Conservation (phyloP, 352 stramenopile species). For the Nothophytophthora sp. region DNA sequence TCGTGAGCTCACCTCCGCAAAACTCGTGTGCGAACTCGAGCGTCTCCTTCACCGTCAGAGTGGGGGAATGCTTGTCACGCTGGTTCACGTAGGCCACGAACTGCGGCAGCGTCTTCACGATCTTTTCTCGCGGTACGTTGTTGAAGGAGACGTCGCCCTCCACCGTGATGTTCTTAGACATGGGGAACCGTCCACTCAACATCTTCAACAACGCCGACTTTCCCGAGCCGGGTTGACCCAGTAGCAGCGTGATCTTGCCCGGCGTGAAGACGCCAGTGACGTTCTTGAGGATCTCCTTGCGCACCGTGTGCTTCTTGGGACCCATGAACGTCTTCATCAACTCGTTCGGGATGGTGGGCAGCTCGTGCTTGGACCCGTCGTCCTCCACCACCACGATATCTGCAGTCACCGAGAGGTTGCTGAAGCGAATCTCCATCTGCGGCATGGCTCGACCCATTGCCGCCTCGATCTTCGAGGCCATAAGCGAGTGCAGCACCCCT, state of each 20-base stretch:
- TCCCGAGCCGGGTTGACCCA: conserved; percentile 25
- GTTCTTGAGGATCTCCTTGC: conserved; percentile 28
- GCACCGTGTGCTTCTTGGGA: conserved; percentile 16
- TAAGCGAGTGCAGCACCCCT: conserved; percentile 17
- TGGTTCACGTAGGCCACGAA: conserved; percentile 34
- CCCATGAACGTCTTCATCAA: conserved; percentile 19
- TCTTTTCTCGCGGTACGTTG: conserved; percentile 1
- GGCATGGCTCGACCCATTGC: conserved; percentile 24
- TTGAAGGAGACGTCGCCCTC: conserved; percentile 25
- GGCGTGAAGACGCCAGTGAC: conserved; percentile 22
- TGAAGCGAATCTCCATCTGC: conserved; percentile 39
- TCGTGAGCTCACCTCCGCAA: conserved; percentile 10
- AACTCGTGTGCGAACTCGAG: conserved; percentile 23
- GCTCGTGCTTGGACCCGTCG: conserved; percentile 15
- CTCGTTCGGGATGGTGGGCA: conserved; percentile 25
- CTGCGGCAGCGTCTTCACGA: conserved; percentile 23
- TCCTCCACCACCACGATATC: conserved; percentile 14
- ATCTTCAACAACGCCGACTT: conserved; percentile 31
- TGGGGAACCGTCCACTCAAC: conserved; percentile 21
- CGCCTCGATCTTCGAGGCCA: conserved; percentile 15
- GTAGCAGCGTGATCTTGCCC: conserved; percentile 22
- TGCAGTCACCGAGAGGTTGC: conserved; percentile 28
- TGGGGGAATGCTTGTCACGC: conserved; percentile 34
- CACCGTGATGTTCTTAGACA: conserved; percentile 22
- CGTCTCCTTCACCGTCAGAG: conserved; percentile 36